These are phyloP conservation scores for Phytophthora nicotianae DNA, from an alignment of 352 stramenopile genomes.

Conservation along the genomic window DNA sequence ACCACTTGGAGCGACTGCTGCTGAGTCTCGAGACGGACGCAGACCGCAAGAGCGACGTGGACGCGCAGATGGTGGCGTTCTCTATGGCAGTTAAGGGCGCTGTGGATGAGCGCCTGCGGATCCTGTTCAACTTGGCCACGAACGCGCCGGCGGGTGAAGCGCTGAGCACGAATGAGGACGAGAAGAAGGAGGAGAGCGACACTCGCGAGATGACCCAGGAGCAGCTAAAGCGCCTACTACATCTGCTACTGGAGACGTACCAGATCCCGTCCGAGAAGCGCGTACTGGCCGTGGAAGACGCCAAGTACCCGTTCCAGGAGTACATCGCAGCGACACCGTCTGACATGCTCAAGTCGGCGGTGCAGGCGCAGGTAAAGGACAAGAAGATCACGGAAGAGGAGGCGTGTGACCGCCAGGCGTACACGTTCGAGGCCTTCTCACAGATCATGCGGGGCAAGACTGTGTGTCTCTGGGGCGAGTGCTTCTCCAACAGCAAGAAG, in stretches of 20 bases:
- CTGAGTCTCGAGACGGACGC: constrained; percentile 64
- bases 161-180: constrained; percentile 20
- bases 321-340: constrained; percentile 51
- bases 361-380: constrained; percentile 45
- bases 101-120: constrained; percentile 69
- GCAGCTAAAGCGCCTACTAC: constrained; percentile 66
- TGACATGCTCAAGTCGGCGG: constrained; percentile 46
- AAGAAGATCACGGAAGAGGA: constrained; percentile 65
- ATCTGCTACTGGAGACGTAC: constrained; percentile 76
- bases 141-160: constrained; percentile 37
- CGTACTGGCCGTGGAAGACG: constrained; percentile 65
- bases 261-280: constrained; percentile 88
- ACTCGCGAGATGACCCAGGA: constrained; percentile 59
- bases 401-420: constrained; percentile 49
- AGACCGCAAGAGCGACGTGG: constrained; percentile 65
- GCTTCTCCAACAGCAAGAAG: constrained; percentile 84
- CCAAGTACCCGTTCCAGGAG: constrained; percentile 80
- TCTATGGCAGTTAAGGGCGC: constrained; percentile 82
- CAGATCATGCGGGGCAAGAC: constrained; percentile 82
- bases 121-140: constrained; percentile 73
- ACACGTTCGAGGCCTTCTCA: constrained; percentile 80
- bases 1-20: constrained; percentile 81
- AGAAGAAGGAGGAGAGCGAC: constrained; percentile 30
- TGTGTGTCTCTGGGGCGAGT: constrained; percentile 87
- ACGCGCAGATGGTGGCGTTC: constrained; percentile 81